Evolutionary conservation across 768 basidiomycete species (phyloP), one percentile per base, ranked within the genome.

Genomic region (Baorangia bicolor): DNA sequence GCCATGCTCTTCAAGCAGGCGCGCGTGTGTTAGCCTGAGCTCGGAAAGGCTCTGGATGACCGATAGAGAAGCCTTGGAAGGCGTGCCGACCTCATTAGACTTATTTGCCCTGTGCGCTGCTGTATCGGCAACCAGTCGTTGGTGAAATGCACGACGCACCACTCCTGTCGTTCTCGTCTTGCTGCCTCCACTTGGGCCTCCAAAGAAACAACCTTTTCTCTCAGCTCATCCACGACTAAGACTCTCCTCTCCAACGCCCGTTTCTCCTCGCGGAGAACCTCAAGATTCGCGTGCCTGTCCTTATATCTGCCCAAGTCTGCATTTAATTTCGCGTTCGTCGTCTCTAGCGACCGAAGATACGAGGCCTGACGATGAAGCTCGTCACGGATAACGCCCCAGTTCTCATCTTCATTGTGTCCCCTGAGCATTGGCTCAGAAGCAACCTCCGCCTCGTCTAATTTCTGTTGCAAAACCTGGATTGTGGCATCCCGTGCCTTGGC

Each of bases 201-300:
- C 31, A 90, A 69, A 39, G 71, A 71, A 1, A 79, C 81, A 0
- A 83, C 78, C 60, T 77, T 75, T 63, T 81, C 82, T 27, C 85
- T 73, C 49, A 89, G 65, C 37, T 78, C 79, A 20, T 88, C 85
- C 35, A 80, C 69, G 2, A 73, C 73, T 14, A 60, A 62, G 9
- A 85, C 70, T 60, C 80, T 85, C 16, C 73, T 69, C 64, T 90
- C 82, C 41, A 92, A 68, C 0, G 77, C 77, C 6, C 83, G 76
- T 58, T 91, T 90, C 71, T 92, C 87, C 66, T 92, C 91, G 31
- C 80, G 75, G 34, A 93, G 65, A 3, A 92, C 84, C 56, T 90
- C 88, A 3, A 88, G 71, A 59, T 81, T 85, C 8, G 76, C 70
- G n/a, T 84, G 75, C 1, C 80, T 75, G 56, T 83, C 83, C 33